Conservation (phyloP, 2,329 filamentous ascomycete species). For the Cytospora piceicola region DNA sequence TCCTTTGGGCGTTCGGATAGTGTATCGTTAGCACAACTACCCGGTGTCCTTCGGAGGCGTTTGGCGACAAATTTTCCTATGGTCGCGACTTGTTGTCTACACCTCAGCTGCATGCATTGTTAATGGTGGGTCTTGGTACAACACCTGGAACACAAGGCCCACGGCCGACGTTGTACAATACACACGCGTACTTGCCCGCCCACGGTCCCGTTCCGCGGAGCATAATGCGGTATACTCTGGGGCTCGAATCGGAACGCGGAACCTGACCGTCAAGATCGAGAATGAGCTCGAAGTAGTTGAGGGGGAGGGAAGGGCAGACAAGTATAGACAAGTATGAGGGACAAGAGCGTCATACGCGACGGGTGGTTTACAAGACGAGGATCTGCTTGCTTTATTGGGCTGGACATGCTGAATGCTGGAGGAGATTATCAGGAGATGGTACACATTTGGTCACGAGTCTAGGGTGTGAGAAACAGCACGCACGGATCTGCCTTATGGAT, state of each 20-base stretch:
- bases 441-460: constrained; percentile 11
- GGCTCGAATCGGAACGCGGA: neutral
- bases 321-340: neutral
- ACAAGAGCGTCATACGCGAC: neutral
- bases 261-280: neutral
- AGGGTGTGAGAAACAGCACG: constrained; percentile 9
- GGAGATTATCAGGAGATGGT: constrained; percentile 4
- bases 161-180: neutral
- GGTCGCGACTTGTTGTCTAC: neutral
- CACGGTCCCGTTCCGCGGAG: constrained; percentile 3
- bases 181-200: neutral
- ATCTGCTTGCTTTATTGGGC: constrained; percentile 3
- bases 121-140: constrained; percentile 5
- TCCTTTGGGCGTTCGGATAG: constrained; percentile 19
- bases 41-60: constrained; percentile 19
- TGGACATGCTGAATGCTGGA: neutral
- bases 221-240: neutral
- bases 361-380: neutral
- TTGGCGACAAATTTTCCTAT: constrained; percentile 11
- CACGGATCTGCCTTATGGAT: constrained; percentile 5
- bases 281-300: neutral
- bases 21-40: constrained; percentile 17
- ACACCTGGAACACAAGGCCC: constrained; percentile 6
- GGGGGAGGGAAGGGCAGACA: neutral
- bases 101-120: constrained; percentile 10